Percentiles rank a stretch among this genome's conserved stretches.
These are phyloP conservation scores for Penicillium sp. DNA, from an alignment of 2,329 filamentous ascomycete genomes.

Conservation along the genomic window DNA sequence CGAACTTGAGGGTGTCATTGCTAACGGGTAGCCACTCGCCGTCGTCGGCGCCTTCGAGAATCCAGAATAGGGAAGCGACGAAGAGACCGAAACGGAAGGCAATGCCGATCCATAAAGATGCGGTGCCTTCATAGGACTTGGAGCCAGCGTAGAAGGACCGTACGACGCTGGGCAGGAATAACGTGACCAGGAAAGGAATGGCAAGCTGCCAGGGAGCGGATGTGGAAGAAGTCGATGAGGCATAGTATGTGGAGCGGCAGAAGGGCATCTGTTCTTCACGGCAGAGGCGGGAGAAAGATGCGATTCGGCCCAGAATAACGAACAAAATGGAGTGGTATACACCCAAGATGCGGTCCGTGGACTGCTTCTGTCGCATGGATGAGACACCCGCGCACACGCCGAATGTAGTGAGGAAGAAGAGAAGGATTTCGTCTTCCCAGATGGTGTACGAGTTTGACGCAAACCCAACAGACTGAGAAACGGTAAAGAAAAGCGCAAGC, in stretches of 20 bases:
- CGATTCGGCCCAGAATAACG: constrained; percentile 70
- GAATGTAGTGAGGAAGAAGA: constrained; percentile 89
- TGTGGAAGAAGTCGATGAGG: constrained; percentile 85
- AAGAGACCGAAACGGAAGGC: constrained; percentile 74
- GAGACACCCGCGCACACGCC: constrained; percentile 71
- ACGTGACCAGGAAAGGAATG: constrained; percentile 72
- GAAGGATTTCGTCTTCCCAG: constrained; percentile 93
- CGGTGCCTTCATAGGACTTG: constrained; percentile 81
- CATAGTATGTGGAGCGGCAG: constrained; percentile 93
- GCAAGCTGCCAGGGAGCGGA: constrained; percentile 85
- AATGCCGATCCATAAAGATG: constrained; percentile 78
- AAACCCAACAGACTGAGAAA: constrained; percentile 89
- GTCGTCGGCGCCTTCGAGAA: constrained; percentile 76
- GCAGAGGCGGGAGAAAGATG: constrained; percentile 87
- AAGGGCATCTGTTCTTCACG: constrained; percentile 98
- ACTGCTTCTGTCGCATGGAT: constrained; percentile 68
- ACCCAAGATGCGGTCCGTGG: constrained; percentile 69
- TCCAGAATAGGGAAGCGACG: constrained; percentile 79
- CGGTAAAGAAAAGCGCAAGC: constrained; percentile 73
- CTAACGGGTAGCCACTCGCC: constrained; percentile 75
- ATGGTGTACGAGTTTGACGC: constrained; percentile 98
- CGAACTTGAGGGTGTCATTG: constrained; percentile 64
- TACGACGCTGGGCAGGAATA: constrained; percentile 75
- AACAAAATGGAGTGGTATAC: constrained; percentile 85
- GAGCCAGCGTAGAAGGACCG: constrained; percentile 77